Evolutionary conservation across 2,329 filamentous ascomycete genomes (phyloP).

Genomic region (Lecanicillium sp.): DNA sequence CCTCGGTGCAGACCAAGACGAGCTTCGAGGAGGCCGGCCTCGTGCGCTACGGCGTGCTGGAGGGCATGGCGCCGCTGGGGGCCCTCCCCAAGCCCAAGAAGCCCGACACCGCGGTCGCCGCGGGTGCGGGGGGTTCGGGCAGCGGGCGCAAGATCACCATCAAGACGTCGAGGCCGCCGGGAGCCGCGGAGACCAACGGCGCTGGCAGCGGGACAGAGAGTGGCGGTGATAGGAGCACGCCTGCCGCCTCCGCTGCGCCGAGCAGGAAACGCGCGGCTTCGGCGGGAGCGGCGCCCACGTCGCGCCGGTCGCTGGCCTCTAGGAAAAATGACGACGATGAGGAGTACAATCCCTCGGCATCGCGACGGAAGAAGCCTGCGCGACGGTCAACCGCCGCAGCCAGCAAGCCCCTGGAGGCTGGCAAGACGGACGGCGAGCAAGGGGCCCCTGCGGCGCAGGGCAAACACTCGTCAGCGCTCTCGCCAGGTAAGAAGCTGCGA

Average conservation of each 20-base stretch:
- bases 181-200: constrained; percentile 19
- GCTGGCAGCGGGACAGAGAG: constrained; percentile 21
- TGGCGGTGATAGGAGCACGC: constrained; percentile 1
- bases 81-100: constrained; percentile 57
- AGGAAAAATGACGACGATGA: constrained; percentile 34
- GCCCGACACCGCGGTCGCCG: constrained; percentile 20
- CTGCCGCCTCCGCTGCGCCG: constrained; percentile 14
- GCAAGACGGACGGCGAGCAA: constrained; percentile 3
- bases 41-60: constrained; percentile 67
- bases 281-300: constrained; percentile 16
- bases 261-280: constrained; percentile 14
- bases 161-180: constrained; percentile 32
- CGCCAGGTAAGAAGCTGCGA: constrained; percentile 12
- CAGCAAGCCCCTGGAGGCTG: constrained; percentile 18
- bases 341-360: constrained; percentile 38
- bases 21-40: constrained; percentile 77
- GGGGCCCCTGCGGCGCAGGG: not conserved
- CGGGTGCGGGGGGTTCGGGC: constrained; percentile 14
- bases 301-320: constrained; percentile 21
- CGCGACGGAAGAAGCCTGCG: constrained; percentile 23
- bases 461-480: constrained; percentile 1
- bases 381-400: not conserved
- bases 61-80: constrained; percentile 79
- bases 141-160: constrained; percentile 41
- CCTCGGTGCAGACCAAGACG: constrained; percentile 52